A percentile compares a stretch with the other conserved stretches of the same genome.
phyloP scores from a whole-genome alignment of 2,329 filamentous ascomycete genomes.

The Colletotrichum sp. region DNA sequence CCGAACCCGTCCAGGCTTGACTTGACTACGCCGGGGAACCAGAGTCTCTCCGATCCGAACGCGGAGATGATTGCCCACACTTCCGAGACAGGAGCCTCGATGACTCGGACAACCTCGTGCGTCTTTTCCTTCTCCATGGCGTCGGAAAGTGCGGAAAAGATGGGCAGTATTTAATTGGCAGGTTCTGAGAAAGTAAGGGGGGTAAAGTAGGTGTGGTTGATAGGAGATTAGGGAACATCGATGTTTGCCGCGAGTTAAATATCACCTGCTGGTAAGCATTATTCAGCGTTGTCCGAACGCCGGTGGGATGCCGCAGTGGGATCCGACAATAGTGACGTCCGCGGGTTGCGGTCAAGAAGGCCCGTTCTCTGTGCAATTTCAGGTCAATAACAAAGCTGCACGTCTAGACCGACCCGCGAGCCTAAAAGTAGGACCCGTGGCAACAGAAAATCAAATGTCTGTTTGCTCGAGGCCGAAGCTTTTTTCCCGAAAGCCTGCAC shows the following conservation, averaged over 20 bases:
- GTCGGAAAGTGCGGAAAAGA: neutral
- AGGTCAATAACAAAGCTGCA: neutral
- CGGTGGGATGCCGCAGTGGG: neutral
- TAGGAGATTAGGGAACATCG: neutral
- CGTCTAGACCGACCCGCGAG: neutral
- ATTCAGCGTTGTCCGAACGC: neutral
- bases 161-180: neutral
- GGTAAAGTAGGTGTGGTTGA: neutral
- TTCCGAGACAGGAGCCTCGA: neutral
- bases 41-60: neutral
- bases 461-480: neutral
- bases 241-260: neutral
- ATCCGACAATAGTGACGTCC: neutral
- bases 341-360: neutral
- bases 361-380: neutral
- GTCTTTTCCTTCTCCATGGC: neutral
- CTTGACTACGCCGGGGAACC: slow-evolving; percentile 2
- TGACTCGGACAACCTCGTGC: neutral
- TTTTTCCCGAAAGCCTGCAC: neutral
- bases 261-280: neutral
- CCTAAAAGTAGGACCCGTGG: neutral
- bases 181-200: neutral
- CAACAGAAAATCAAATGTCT: neutral
- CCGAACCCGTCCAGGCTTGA: slow-evolving; percentile 3
- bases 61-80: slow-evolving; percentile 3